Evolutionary conservation across 2,329 filamentous ascomycete species (phyloP).

Genomic region (Claviceps purpurea): DNA sequence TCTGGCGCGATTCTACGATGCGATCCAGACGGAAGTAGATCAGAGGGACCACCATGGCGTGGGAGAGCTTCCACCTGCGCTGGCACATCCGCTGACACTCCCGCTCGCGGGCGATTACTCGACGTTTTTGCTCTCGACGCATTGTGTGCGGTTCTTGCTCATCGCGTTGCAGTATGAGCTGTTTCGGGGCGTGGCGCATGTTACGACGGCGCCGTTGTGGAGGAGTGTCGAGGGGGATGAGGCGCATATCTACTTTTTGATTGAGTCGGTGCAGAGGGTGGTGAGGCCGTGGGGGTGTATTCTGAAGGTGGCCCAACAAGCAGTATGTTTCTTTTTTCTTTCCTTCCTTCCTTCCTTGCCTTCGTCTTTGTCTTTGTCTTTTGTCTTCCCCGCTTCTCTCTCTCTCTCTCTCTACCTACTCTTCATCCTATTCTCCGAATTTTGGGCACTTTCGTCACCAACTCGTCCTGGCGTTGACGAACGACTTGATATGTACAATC

Average conservation of each 20-base stretch:
- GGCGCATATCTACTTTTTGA: conserved; percentile 17
- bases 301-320: conserved; percentile 15
- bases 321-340: conserved; percentile 7
- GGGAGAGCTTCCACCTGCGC: conserved; percentile 9
- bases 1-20: conserved; percentile 23
- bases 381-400: too few species aligned
- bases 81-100: too few species aligned
- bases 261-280: conserved; percentile 21
- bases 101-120: conserved; percentile 17
- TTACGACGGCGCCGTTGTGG: conserved; percentile 25
- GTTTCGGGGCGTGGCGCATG: conserved; percentile 20
- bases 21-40: conserved; percentile 17
- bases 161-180: conserved; percentile 22
- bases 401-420: too few species aligned
- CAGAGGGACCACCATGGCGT: conserved; percentile 11
- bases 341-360: neutral
- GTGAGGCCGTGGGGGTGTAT: conserved; percentile 20
- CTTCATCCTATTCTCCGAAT: too few species aligned
- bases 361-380: neutral
- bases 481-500: neutral
- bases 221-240: conserved; percentile 19
- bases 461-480: too few species aligned
- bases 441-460: too few species aligned
- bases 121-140: conserved; percentile 18
- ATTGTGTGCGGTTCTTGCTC: conserved; percentile 20